These are phyloP conservation scores for Penicillium samsonianum DNA, from an alignment of 495 filamentous ascomycete genomes.

Conservation along the genomic window DNA sequence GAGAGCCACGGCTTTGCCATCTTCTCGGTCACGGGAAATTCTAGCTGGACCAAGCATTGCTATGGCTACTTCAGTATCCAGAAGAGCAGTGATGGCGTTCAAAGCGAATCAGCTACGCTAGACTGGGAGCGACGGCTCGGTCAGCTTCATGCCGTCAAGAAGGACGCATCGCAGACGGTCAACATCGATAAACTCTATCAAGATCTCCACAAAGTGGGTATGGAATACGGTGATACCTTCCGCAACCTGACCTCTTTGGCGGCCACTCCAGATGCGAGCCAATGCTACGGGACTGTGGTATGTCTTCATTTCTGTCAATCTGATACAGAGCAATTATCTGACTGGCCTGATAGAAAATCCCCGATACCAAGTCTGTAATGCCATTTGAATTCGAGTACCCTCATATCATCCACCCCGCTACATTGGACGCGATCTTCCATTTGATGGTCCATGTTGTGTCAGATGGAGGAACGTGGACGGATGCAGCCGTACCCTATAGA, in stretches of 20 bases:
- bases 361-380: conserved; percentile 44
- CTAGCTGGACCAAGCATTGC: no score
- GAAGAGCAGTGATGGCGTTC: no score
- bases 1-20: no score
- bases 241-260: neutral
- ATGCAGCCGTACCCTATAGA: conserved; percentile 25
- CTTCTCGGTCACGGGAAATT: no score
- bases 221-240: neutral
- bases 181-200: no score
- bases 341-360: conserved; percentile 13
- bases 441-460: neutral
- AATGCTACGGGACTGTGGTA: no score
- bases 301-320: no score
- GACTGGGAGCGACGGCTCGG: no score
- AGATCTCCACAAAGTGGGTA: neutral
- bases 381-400: conserved; percentile 38
- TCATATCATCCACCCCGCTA: conserved; percentile 41
- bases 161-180: no score
- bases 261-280: neutral
- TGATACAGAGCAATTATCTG: conserved; percentile 19
- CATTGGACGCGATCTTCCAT: conserved; percentile 44
- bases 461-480: conserved; percentile 29
- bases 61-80: no score
- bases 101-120: no score
- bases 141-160: no score